Percentiles rank a stretch among this genome's conserved stretches.
These are phyloP conservation scores for Gautieria morchelliformis DNA, from an alignment of 768 basidiomycete genomes.

Conservation along the genomic window DNA sequence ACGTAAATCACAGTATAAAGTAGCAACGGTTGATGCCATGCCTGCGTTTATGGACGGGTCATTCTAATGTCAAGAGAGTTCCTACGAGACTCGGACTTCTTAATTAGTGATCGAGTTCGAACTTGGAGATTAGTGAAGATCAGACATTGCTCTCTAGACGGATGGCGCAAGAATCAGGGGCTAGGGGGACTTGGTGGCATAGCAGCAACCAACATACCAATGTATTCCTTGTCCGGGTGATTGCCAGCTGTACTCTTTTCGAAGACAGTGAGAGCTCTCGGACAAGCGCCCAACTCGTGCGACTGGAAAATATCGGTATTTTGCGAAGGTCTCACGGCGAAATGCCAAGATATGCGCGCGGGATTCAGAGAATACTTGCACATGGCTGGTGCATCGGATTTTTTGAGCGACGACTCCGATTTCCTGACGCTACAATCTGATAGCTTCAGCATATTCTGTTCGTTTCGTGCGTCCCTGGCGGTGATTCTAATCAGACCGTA, in stretches of 20 bases:
- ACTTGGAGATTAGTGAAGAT: too few relatives aligned
- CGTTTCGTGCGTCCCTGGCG: slow-evolving; percentile 9
- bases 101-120: too few relatives aligned
- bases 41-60: too few relatives aligned
- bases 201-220: neutral
- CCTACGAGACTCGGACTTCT: too few relatives aligned
- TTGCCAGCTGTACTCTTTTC: neutral
- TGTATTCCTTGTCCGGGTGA: neutral
- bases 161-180: neutral
- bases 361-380: too few relatives aligned
- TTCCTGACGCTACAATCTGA: too few relatives aligned
- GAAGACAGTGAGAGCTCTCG: neutral
- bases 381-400: too few relatives aligned
- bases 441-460: slow-evolving; percentile 19
- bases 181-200: neutral
- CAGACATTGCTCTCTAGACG: neutral
- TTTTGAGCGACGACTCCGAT: too few relatives aligned
- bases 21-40: neutral
- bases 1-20: neutral
- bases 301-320: neutral
- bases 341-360: too few relatives aligned
- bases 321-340: neutral
- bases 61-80: too few relatives aligned
- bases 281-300: neutral
- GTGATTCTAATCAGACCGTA: too few relatives aligned